Evolutionary conservation across 352 stramenopile genomes (phyloP), one percentile per base, ranked within the genome.

Genomic region (Pythium pyrilobum): DNA sequence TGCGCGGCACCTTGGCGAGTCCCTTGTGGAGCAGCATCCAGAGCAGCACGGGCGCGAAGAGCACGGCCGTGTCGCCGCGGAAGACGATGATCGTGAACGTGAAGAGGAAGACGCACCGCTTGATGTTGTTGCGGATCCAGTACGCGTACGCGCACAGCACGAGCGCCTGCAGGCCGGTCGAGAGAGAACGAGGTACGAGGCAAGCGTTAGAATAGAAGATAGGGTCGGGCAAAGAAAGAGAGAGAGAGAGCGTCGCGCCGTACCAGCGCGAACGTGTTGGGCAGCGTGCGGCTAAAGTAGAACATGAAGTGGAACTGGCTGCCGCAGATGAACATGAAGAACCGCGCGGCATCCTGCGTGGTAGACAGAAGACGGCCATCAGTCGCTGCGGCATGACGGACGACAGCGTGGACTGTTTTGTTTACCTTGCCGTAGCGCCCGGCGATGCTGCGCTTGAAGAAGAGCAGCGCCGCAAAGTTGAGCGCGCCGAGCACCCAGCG

Each of bases 261-360:
- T 36, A 93, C 81, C 62, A 99, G 67, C 24, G 97, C 97, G 70
- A 98, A 99, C 13, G 85, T 92, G 73, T 99, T 99, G 16, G 97
- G 97, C 37, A 99, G 77, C 36, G 97, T 97, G 27, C 97, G 85
- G 37, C 81, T 91, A 16, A 97, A 77, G 75, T 99, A 99, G 70
- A 98, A 99, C 34, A 97, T 77, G 2, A 99, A 73, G 69, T 99
- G 97, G 69, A 99, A 99, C 71, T 99, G 96, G 50, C 74, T 85
- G 12, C 75, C 77, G 54, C 81, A 93, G 46, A 98, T 75, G 1
- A 98, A 33, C 42, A 97, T 63, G 47, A 97, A 82, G 53, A 90
- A 96, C 18, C 67, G 52, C 37, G 69, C 74, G 1, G 65, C 63
- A 44, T 92, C 67, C 68, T 77, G 43, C 28, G 44, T 41, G n/a